Conservation (phyloP, 1,284 basidiomycete genomes). For the Testicularia cyperi region DNA sequence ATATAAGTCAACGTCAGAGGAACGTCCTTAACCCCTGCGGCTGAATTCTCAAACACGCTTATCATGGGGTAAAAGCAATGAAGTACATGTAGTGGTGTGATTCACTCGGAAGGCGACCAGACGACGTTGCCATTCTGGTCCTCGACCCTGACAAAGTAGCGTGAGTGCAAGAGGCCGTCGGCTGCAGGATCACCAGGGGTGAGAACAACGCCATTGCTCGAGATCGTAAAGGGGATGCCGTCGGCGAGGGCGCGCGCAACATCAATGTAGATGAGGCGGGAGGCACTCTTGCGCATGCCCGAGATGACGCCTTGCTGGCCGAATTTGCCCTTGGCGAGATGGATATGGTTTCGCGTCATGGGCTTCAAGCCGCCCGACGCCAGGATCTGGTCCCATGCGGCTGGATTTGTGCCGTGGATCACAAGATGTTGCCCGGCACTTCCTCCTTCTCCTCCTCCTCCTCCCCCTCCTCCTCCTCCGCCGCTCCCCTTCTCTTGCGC, state of each 20-base stretch:
- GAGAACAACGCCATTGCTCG: constrained; percentile 79
- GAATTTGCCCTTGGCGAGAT: constrained; percentile 71
- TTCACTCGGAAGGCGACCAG: constrained; percentile 17
- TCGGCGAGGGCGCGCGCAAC: constrained; percentile 70
- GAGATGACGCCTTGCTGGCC: constrained; percentile 71
- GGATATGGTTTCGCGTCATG: constrained; percentile 84
- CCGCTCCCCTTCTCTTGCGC: background rate
- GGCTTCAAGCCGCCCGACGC: constrained; percentile 71
- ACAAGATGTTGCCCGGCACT: too few species aligned
- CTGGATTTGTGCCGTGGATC: constrained; percentile 52
- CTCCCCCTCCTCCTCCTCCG: background rate
- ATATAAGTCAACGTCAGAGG: too few species aligned
- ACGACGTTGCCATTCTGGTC: constrained; percentile 32
- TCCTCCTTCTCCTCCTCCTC: constrained; percentile 1
- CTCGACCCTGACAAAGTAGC: constrained; percentile 37
- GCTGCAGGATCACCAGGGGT: constrained; percentile 67
- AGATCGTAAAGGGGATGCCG: constrained; percentile 73
- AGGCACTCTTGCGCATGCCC: constrained; percentile 74
- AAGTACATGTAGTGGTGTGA: background rate
- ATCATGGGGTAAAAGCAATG: too few species aligned
- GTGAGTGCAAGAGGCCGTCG: constrained; percentile 15
- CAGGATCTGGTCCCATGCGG: constrained; percentile 62
- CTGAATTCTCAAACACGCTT: too few species aligned
- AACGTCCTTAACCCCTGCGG: too few species aligned
- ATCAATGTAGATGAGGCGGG: constrained; percentile 75